Base-by-base conservation (phyloP, 106 monocot genomes). In the Dioscorea dumetorum region DNA sequence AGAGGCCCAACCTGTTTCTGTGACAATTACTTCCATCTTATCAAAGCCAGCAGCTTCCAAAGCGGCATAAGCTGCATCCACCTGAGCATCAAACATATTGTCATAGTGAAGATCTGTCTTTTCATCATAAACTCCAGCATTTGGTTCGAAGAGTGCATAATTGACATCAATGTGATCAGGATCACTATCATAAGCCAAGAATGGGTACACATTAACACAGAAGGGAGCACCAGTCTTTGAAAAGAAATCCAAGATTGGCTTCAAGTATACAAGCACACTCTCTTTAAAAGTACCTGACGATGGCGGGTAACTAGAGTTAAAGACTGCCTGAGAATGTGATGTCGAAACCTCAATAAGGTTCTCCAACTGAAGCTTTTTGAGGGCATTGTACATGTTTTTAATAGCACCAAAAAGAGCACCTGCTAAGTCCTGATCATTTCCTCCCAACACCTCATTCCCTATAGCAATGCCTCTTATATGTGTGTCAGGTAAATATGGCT, bases 1-100 rank as follows among this genome's bases (percentile, higher is more conserved):
- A 52, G 91, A 88, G 23, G 91, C 84, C 91, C 91, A 91, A 35
- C 91, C 91, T 5, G 91, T 91, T 74, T 91, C 91, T 13, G 91
- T 82, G 34, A 91, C 82, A 34, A 57, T 22, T 20, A 91, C 87
- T 65, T 91, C 85, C 91, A 91, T 88, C 52, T 82, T 58, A 0
- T 63, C 74, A 71, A 67, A 91, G 1, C 91, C 87, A 31, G 80
- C 82, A 60, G 79, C 73, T 34, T 75, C 85, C 10, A 92, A 60
- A 21, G 92, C 92, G 57, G 83, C 65, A 78, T 88, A 88, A 49
- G 83, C 80, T 23, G 92, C 92, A 71, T 92, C 92, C 24, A 92
- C 48, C 69, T 83, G 80, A 58, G 92, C 92, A 66, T 88, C 88
- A 76, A 92, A 79, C 92, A 92, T 92, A 72, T 92, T 92, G 72